phyloP scores from a whole-genome alignment of 495 filamentous ascomycete genomes.

The Penicillium chermesinum region DNA sequence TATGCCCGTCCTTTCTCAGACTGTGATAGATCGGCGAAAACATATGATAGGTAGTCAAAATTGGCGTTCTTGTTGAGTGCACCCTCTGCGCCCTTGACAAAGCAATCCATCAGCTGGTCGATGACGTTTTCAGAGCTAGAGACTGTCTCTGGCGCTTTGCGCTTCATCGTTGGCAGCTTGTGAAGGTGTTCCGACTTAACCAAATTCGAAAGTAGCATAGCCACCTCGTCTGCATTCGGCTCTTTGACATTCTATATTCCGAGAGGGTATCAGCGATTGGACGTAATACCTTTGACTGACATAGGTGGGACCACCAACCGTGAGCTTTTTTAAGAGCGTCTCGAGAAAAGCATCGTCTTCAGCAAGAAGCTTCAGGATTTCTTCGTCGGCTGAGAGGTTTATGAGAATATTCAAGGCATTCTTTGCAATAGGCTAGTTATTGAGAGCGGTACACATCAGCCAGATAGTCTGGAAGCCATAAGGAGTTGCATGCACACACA shows the following conservation, averaged over 20 bases:
- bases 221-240: conserved; percentile 73
- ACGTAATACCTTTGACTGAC: neutral
- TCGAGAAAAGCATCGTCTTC: conserved; percentile 80
- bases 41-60: conserved; percentile 87
- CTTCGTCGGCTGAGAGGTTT: conserved; percentile 76
- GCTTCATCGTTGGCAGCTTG: conserved; percentile 59
- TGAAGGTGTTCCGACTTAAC: conserved; percentile 70
- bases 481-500: conserved; percentile 41
- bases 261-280: conserved; percentile 3
- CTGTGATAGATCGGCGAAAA: conserved; percentile 90
- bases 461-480: neutral
- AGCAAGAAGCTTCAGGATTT: conserved; percentile 65
- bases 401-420: conserved; percentile 91
- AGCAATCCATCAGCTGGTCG: conserved; percentile 90
- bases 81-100: conserved; percentile 82
- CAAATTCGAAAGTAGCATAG: conserved; percentile 92
- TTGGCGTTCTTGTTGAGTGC: conserved; percentile 79
- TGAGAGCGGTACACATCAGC: neutral
- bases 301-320: conserved; percentile 52
- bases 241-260: conserved; percentile 51
- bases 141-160: conserved; percentile 53
- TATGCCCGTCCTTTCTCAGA: conserved; percentile 66
- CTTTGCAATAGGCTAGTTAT: conserved; percentile 70
- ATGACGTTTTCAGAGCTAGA: conserved; percentile 67
- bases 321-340: conserved; percentile 62